Base-by-base conservation (phyloP, 139 green algal species). In the Chlamydomonas eustigma region DNA sequence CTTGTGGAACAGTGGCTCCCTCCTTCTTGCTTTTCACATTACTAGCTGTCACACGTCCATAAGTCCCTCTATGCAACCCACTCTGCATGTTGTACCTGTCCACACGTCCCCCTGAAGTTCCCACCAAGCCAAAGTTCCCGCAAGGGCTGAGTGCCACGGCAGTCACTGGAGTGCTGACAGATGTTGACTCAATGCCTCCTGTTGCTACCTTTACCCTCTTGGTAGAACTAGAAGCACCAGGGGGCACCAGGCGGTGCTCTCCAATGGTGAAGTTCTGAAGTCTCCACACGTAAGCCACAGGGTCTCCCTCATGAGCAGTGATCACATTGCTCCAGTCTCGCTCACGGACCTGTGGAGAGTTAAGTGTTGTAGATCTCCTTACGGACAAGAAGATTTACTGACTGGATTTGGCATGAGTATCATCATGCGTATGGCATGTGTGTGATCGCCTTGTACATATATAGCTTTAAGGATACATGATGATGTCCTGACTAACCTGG, bases 81-180 rank as follows among this genome's bases (percentile, higher is more conserved):
- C 83, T 93, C 87, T 98, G 96, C 89, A 99, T 86, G 89, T 99
- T 99, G 87, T 97, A 99, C 1, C 92, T 52, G 85, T 98, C 89
- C 36, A 99, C 50, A 2, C 85, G 87, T 0, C 96, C 96, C 0
- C 30, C 44, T 2, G 39, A 63, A 22, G 51, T 89, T 25, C 95
- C 96, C 28, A 99, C 90, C 25, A 99, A 50, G 0, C 85, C 96
- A 84, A 97, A 99, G 87, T 98, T 99, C 64, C 96, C 96, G 83
- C 96, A 99, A 64, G 75, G 75, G 80, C 82, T 93, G 37, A 97
- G 75, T 12, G 66, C 66, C 6, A 74, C 66, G 28, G 24, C 44
- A 8, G 66, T 74, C 8, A 50, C 66, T 28, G 66, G 66, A 35
- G 44, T 37, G 52, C 31, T 28, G 18, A 58, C 18, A 58, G 12